phyloP scores from a whole-genome alignment of 2,329 filamentous ascomycete genomes.

The Camptophora hylomeconis region DNA sequence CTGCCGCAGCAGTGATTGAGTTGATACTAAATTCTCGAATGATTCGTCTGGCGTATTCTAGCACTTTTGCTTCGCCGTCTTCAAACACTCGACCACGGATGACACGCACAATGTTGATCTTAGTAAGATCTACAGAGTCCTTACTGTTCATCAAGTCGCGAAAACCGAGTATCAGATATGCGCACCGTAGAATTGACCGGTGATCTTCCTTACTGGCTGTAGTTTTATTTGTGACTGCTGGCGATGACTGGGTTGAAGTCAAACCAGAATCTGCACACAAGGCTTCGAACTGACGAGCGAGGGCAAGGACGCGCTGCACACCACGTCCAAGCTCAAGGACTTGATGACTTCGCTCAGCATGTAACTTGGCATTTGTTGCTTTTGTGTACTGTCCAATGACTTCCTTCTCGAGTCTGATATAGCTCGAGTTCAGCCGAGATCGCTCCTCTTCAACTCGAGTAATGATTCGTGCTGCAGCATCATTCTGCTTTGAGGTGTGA shows the following conservation, averaged over 20 bases:
- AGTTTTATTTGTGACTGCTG: too few relatives aligned
- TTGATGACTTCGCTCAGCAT: slow-evolving; percentile 66
- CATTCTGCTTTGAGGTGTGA: slow-evolving; percentile 62
- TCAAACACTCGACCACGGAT: slow-evolving; percentile 56
- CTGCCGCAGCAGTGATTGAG: slow-evolving; percentile 24
- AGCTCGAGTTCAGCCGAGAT: slow-evolving; percentile 67
- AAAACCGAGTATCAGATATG: slow-evolving; percentile 64
- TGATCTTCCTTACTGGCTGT: slow-evolving; percentile 52
- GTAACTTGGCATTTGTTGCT: slow-evolving; percentile 67
- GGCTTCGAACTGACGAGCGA: slow-evolving; percentile 78
- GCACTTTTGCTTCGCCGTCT: slow-evolving; percentile 62
- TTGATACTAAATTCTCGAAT: slow-evolving; percentile 74
- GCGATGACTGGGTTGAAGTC: too few relatives aligned
- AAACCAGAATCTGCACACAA: slow-evolving; percentile 59
- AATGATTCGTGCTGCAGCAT: slow-evolving; percentile 59
- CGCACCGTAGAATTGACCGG: slow-evolving; percentile 65
- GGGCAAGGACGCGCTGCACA: slow-evolving; percentile 63
- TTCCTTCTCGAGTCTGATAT: slow-evolving; percentile 72
- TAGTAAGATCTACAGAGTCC: slow-evolving; percentile 64
- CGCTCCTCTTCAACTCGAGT: slow-evolving; percentile 69
- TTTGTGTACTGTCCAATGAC: slow-evolving; percentile 75
- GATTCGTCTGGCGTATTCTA: slow-evolving; percentile 61
- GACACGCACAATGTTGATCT: slow-evolving; percentile 57
- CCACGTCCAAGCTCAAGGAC: slow-evolving; percentile 65
- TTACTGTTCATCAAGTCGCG: slow-evolving; percentile 55